These are phyloP conservation scores for Suillus americanus DNA, from an alignment of 768 basidiomycete genomes.

Conservation along the genomic window DNA sequence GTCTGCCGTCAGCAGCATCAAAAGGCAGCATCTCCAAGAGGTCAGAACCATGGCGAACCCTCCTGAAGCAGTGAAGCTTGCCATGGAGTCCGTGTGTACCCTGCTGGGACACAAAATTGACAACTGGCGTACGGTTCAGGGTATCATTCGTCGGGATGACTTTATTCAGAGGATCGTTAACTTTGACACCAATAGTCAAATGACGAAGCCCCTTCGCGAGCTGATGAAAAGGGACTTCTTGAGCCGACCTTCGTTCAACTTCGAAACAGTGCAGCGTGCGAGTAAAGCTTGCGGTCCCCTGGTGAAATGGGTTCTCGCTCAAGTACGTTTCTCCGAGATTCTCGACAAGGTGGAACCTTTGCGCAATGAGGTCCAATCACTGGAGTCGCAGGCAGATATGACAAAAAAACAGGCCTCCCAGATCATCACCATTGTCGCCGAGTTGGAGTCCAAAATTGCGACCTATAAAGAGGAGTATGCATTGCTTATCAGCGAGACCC, in stretches of 20 bases:
- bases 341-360: slow-evolving; percentile 95
- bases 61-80: slow-evolving; percentile 94
- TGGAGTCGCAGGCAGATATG: slow-evolving; percentile 91
- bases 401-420: slow-evolving; percentile 91
- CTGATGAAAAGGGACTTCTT: slow-evolving; percentile 92
- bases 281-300: slow-evolving; percentile 97
- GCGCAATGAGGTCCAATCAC: slow-evolving; percentile 90
- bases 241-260: slow-evolving; percentile 87
- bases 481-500: slow-evolving; percentile 91
- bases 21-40: slow-evolving; percentile 92
- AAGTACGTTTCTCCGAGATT: slow-evolving; percentile 96
- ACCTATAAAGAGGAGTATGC: slow-evolving; percentile 98
- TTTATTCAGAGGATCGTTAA: slow-evolving; percentile 95
- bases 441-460: slow-evolving; percentile 90
- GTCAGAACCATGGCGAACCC: slow-evolving; percentile 98
- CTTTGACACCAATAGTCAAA: slow-evolving; percentile 88
- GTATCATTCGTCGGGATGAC: slow-evolving; percentile 93
- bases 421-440: slow-evolving; percentile 89
- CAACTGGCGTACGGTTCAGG: slow-evolving; percentile 93
- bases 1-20: slow-evolving; percentile 96
- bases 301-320: slow-evolving; percentile 97
- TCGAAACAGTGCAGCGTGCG: slow-evolving; percentile 92
- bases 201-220: slow-evolving; percentile 88
- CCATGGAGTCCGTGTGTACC: slow-evolving; percentile 98
- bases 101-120: slow-evolving; percentile 96